Evolutionary conservation across 2,329 filamentous ascomycete species (phyloP), one percentile per base, ranked within the genome.

Genomic region (Trichophyton rubrum): DNA sequence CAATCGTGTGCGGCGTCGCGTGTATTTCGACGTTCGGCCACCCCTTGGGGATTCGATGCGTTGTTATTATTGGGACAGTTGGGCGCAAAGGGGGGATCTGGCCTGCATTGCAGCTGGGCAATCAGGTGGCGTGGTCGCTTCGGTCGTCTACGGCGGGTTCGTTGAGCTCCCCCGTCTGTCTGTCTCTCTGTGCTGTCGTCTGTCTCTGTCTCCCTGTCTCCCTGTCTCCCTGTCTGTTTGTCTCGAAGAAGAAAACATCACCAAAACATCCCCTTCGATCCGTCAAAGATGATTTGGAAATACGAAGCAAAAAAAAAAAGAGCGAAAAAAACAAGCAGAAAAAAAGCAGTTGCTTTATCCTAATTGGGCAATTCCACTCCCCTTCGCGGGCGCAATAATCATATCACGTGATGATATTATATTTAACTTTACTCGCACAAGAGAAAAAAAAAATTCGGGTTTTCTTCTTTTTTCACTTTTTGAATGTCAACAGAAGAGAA

Each of bases 61-160:
- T 55, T 55, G 49, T 35, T 35, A 35, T 35, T 20, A 55, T 55
- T 55, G 49, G 49, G 49, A 55, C 49, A 49, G 49, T 55, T 55
- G 49, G 49, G 49, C 49, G 49, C 49, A 49, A 27, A 22, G 17
- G 8, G 8, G 6, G 7, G 33, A 8, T 11, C 33, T 9, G 1
- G n/a, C 43, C 45, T 49, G 45, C 49, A 35, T 27, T 53, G 49
- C 49, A 55, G 49, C 49, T 24, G 3, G 17, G 20, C 45, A 27
- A 47, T 47, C 20, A 22, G 43, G 20, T 47, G 43, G 43, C 17
- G 20, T 13, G 20, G 49, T 55, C 49, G 49, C 30, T 55, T 33
- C 27, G 13, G 27, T 55, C 49, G 49, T 55, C 33, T 17, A 49
- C 45, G 45, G 45, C 45, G n/a, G 15, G n/a, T n/a, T n/a, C 40